phyloP scores from a whole-genome alignment of 2,329 filamentous ascomycete genomes.

The Calonectria ilicicola region DNA sequence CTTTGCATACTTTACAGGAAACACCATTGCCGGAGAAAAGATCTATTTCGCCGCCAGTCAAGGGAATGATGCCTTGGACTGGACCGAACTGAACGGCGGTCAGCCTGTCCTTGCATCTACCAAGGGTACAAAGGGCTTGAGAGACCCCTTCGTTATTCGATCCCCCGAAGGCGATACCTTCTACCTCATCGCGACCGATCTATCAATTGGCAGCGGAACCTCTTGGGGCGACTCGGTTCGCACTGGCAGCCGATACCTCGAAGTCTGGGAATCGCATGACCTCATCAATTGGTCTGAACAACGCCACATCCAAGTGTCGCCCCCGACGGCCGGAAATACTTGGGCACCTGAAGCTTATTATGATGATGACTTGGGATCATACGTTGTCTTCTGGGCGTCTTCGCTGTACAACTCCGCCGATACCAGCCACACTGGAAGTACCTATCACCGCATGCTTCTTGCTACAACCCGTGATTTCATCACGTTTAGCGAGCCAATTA shows the following conservation, averaged over 20 bases:
- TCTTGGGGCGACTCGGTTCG: constrained; percentile 62
- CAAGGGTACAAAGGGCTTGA: constrained; percentile 60
- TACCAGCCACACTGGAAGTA: constrained; percentile 52
- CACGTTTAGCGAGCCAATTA: constrained; percentile 61
- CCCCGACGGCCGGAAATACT: constrained; percentile 62
- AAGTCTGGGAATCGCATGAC: constrained; percentile 65
- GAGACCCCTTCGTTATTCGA: constrained; percentile 66
- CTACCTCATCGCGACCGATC: constrained; percentile 63
- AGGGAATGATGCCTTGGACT: constrained; percentile 64
- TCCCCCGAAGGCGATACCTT: constrained; percentile 63
- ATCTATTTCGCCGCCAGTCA: constrained; percentile 65
- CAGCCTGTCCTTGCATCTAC: constrained; percentile 59
- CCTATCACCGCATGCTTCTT: constrained; percentile 66
- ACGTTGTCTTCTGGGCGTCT: constrained; percentile 60
- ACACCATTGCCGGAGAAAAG: constrained; percentile 59
- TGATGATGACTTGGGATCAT: constrained; percentile 55
- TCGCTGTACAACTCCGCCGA: constrained; percentile 58
- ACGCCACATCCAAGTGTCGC: constrained; percentile 62
- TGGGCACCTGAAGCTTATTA: constrained; percentile 67
- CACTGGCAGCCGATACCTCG: constrained; percentile 61
- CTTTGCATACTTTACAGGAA: constrained; percentile 64
- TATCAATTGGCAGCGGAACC: constrained; percentile 66
- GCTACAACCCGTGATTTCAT: constrained; percentile 63
- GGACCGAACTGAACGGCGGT: constrained; percentile 62
- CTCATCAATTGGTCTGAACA: constrained; percentile 64